phyloP scores from a whole-genome alignment of 306 rosid genomes.

The Corylus americana region DNA sequence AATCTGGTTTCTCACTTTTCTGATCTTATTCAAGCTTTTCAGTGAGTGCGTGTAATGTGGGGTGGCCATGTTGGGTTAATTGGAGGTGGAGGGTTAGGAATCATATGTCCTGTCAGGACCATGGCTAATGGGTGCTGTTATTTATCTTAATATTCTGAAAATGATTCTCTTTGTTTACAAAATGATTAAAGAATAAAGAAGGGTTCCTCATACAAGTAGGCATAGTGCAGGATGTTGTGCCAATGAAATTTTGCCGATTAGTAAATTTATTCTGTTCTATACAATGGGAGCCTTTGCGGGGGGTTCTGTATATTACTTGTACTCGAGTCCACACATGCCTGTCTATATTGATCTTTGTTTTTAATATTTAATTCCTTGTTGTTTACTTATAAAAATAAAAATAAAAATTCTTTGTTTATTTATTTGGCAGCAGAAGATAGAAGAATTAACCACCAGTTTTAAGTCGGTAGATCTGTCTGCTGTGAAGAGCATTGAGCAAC shows the following conservation, averaged over 20 bases:
- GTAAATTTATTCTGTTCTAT: constrained; percentile 37
- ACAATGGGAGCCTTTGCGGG: neutral
- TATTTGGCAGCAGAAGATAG: constrained; percentile 51
- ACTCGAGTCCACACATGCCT: neutral
- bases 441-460: constrained; percentile 44
- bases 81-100: constrained; percentile 31
- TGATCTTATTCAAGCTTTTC: constrained; percentile 1
- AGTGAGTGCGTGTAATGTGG: constrained; percentile 40
- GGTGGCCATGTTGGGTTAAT: constrained; percentile 29
- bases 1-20: neutral
- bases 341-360: neutral
- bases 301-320: neutral
- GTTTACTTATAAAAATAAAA: too few relatives aligned
- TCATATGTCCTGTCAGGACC: constrained; percentile 22
- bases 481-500: constrained; percentile 40
- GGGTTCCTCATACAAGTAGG: constrained; percentile 25
- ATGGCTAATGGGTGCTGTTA: constrained; percentile 24
- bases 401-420: neutral
- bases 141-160: constrained; percentile 24
- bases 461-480: constrained; percentile 48
- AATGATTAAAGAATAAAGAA: constrained; percentile 29
- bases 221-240: constrained; percentile 30
- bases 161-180: constrained; percentile 12
- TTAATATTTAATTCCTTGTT: neutral
- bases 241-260: constrained; percentile 12